Conservation (phyloP, 345 rosid genomes). For the Stellera chamaejasme region DNA sequence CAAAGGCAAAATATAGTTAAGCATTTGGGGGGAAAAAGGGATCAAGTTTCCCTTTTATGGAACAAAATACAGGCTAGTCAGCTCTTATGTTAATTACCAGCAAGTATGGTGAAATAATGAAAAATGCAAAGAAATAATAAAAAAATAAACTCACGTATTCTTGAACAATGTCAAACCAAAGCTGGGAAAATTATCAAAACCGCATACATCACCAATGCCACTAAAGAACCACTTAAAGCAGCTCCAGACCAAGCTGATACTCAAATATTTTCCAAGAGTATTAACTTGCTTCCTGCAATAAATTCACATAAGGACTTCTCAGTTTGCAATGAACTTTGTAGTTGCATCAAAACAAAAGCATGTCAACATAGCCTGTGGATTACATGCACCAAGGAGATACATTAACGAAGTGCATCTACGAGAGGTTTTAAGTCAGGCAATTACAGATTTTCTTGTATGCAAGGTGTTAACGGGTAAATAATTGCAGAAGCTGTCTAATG, state of each 20-base stretch:
- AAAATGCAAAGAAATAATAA: neutral
- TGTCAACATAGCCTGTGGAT: too few species aligned
- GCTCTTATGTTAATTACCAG: neutral
- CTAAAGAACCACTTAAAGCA: constrained; percentile 99
- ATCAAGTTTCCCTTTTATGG: constrained; percentile 1
- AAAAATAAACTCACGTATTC: constrained; percentile 54
- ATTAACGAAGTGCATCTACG: too few species aligned
- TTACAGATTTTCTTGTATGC: too few species aligned
- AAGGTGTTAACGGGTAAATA: too few species aligned
- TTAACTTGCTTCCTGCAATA: constrained; percentile 70
- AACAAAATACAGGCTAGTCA: neutral
- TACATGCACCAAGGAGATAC: too few species aligned
- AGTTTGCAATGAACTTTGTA: too few species aligned
- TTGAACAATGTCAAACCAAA: constrained; percentile 74
- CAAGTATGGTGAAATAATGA: neutral
- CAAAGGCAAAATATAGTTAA: too few species aligned
- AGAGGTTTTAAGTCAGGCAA: too few species aligned
- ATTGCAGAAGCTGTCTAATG: too few species aligned
- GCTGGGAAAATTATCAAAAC: constrained; percentile 89
- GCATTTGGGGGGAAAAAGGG: neutral
- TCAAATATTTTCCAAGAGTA: constrained; percentile 84
- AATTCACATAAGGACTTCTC: constrained; percentile 1
- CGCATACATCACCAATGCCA: constrained; percentile 87
- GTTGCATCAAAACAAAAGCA: too few species aligned
- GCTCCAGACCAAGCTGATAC: constrained; percentile 87